Conservation (phyloP, 345 rosid species). For the Syzygium aromaticum region DNA sequence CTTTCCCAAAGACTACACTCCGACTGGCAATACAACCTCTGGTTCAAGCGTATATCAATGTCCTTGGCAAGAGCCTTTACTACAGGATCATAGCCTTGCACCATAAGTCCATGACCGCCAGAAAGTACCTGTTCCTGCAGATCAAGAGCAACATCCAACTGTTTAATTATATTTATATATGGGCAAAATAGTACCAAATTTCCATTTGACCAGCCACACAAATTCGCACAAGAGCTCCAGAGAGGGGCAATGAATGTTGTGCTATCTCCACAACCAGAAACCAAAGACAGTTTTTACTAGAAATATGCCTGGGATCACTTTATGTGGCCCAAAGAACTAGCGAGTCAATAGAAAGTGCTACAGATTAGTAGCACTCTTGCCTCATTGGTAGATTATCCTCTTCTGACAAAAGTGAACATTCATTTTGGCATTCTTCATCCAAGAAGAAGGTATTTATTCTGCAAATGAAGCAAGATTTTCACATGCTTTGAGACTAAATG, state of each 20-base stretch:
- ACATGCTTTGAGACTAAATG: not conserved
- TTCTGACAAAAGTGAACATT: not conserved
- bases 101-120: slow-evolving; percentile 96
- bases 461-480: not conserved
- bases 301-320: not conserved
- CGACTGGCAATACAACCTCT: slow-evolving; percentile 32
- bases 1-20: not conserved
- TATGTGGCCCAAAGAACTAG: not conserved
- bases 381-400: not conserved
- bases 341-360: not conserved
- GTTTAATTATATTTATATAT: not conserved
- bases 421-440: not conserved
- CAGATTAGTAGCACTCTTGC: not conserved
- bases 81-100: slow-evolving; percentile 77
- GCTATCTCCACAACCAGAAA: not conserved
- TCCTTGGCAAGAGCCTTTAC: slow-evolving; percentile 76
- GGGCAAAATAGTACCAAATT: not conserved
- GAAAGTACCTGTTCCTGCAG: slow-evolving; percentile 77
- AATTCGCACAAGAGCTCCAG: not conserved
- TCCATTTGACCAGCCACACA: not conserved
- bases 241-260: not conserved
- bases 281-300: not conserved
- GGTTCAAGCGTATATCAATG: slow-evolving; percentile 57
- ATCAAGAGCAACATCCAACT: not conserved
- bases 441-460: not conserved